Conservation (phyloP, 2,329 filamentous ascomycete species). For the Alternaria sp. region DNA sequence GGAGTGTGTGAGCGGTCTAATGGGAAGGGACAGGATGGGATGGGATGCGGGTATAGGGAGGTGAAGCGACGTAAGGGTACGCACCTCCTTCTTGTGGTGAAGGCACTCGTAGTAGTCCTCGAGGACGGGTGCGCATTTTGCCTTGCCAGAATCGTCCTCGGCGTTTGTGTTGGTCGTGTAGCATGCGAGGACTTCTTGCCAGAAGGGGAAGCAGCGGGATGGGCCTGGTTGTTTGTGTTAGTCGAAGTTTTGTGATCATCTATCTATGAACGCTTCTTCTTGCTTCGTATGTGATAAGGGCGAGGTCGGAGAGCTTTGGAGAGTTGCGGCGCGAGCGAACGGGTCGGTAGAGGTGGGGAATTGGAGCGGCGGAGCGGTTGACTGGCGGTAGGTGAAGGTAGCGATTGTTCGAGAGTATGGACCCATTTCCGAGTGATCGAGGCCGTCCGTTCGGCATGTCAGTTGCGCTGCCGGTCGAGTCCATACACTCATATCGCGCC, state of each 20-base stretch:
- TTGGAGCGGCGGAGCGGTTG: neutral
- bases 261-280: neutral
- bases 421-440: too few relatives aligned
- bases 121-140: constrained; percentile 82
- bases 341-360: neutral
- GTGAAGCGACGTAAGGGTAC: constrained; percentile 39
- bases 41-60: too few relatives aligned
- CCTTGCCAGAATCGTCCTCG: constrained; percentile 80
- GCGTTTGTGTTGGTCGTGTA: constrained; percentile 91
- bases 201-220: constrained; percentile 96
- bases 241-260: neutral
- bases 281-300: too few relatives aligned
- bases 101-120: constrained; percentile 99
- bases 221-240: constrained; percentile 56
- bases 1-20: too few relatives aligned
- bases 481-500: neutral
- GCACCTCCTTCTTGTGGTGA: constrained; percentile 98
- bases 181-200: constrained; percentile 98
- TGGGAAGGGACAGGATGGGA: too few relatives aligned
- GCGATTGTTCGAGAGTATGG: neutral
- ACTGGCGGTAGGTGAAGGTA: too few relatives aligned
- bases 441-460: neutral
- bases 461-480: neutral
- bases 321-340: neutral
- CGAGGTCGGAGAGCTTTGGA: neutral